These are phyloP conservation scores for Mayamaea pseudoterrestris DNA, from an alignment of 108 stramenopile species.

Conservation along the genomic window DNA sequence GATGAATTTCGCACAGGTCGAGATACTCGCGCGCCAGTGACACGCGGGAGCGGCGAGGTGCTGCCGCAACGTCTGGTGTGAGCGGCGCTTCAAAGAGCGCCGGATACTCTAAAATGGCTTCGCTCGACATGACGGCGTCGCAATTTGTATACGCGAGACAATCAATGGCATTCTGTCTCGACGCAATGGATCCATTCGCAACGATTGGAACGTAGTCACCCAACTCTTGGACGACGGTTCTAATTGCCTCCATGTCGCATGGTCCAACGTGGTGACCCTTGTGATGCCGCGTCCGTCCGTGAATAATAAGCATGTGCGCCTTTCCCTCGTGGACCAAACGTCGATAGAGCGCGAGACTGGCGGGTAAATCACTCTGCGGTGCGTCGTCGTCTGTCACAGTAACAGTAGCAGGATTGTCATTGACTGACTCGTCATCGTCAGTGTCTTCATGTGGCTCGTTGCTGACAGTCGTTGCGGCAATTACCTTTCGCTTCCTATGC, in stretches of 20 bases:
- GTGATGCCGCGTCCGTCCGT: conserved; percentile 90
- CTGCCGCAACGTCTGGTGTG: too few relatives aligned
- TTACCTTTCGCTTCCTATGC: conserved; percentile 10
- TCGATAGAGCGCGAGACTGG: conserved; percentile 65
- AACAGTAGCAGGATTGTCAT: background rate
- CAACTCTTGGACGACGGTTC: conserved; percentile 40
- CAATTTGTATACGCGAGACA: conserved; percentile 55
- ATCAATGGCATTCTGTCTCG: conserved; percentile 42
- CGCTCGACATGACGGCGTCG: conserved; percentile 86
- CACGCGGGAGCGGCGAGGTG: conserved; percentile 29
- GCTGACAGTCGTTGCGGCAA: too few relatives aligned
- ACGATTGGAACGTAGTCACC: conserved; percentile 72
- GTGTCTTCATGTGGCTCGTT: too few relatives aligned
- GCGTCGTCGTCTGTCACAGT: conserved; percentile 19
- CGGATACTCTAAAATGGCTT: conserved; percentile 80
- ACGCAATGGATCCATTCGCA: conserved; percentile 86
- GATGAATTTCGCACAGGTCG: conserved; percentile 46
- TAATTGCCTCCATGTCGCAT: conserved; percentile 63
- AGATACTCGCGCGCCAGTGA: conserved; percentile 66
- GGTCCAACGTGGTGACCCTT: conserved; percentile 44
- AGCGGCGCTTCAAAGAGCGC: conserved; percentile 61
- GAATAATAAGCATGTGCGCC: conserved; percentile 83
- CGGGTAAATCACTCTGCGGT: conserved; percentile 14
- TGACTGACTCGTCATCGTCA: too few relatives aligned
- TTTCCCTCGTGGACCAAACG: conserved; percentile 80